phyloP scores from a whole-genome alignment of 75 land plant species.

The Cunninghamia lanceolata region DNA sequence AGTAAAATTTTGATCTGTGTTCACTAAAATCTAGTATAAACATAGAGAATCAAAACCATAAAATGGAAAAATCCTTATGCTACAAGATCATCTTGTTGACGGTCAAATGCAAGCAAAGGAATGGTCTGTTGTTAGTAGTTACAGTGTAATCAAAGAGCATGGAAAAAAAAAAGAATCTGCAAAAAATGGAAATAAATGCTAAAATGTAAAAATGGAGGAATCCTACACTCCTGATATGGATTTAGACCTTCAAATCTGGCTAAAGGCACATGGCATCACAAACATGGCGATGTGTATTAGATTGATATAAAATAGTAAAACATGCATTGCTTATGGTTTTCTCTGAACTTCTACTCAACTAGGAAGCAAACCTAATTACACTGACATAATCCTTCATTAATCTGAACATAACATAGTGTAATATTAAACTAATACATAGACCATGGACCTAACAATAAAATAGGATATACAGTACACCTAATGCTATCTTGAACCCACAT shows the following conservation, averaged over 20 bases:
- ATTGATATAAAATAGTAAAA: not conserved
- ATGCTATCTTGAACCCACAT: no score
- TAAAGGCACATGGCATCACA: not conserved
- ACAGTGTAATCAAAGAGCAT: not conserved
- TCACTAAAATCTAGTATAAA: not conserved
- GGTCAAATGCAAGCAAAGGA: not conserved
- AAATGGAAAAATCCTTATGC: not conserved
- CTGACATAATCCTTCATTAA: not conserved
- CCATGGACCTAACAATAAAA: no score
- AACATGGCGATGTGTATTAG: not conserved
- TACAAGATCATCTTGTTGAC: not conserved
- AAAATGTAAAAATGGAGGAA: not conserved
- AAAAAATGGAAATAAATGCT: not conserved
- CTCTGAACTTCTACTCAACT: not conserved
- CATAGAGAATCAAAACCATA: no score
- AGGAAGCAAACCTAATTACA: not conserved
- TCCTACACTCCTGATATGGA: not conserved
- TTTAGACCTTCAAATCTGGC: not conserved
- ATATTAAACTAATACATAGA: no score
- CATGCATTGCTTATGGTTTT: not conserved
- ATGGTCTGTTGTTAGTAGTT: not conserved
- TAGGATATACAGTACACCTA: no score
- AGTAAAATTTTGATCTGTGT: not conserved
- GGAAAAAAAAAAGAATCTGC: not conserved
- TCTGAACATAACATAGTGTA: not conserved